phyloP scores from a whole-genome alignment of 2,329 filamentous ascomycete species.

The Microsporum audouinii region DNA sequence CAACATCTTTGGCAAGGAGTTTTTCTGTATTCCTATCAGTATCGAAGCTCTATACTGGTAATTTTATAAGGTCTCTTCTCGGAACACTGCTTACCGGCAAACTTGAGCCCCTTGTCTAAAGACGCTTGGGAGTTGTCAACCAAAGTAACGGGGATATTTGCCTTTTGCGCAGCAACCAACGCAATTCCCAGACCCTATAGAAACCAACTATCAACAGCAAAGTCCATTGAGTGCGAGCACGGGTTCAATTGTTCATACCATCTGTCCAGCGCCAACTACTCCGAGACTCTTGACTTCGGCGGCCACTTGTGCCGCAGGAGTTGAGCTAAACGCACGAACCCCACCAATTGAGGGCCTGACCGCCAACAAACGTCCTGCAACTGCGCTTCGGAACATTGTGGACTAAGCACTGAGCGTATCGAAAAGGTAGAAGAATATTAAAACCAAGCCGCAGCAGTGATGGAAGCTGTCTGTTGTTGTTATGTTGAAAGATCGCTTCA shows the following conservation, averaged over 20 bases:
- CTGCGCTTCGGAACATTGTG: conserved; percentile 28
- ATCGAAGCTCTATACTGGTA: not conserved
- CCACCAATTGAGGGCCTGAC: conserved; percentile 27
- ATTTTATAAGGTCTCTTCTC: not conserved
- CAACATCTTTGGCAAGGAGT: conserved; percentile 81
- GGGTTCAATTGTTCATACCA: conserved; percentile 46
- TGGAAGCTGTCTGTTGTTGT: not conserved
- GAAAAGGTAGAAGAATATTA: not conserved
- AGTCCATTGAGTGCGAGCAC: not conserved
- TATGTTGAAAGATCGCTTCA: not conserved
- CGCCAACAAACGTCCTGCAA: conserved; percentile 23
- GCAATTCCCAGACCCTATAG: conserved; percentile 84
- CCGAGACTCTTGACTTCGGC: conserved; percentile 76
- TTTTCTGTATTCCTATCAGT: conserved; percentile 51
- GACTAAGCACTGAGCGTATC: not conserved
- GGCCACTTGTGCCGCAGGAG: conserved; percentile 45
- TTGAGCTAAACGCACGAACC: conserved; percentile 57
- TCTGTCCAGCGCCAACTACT: conserved; percentile 89
- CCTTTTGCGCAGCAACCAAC: conserved; percentile 77
- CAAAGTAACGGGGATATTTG: conserved; percentile 70
- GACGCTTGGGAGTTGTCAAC: conserved; percentile 76
- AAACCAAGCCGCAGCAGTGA: not conserved
- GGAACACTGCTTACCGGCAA: conserved; percentile 53
- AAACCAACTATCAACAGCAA: conserved; percentile 5
- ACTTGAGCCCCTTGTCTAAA: conserved; percentile 77